Conservation (phyloP, 805 yeast genomes). For the Cyberlindnera bimundalis region DNA sequence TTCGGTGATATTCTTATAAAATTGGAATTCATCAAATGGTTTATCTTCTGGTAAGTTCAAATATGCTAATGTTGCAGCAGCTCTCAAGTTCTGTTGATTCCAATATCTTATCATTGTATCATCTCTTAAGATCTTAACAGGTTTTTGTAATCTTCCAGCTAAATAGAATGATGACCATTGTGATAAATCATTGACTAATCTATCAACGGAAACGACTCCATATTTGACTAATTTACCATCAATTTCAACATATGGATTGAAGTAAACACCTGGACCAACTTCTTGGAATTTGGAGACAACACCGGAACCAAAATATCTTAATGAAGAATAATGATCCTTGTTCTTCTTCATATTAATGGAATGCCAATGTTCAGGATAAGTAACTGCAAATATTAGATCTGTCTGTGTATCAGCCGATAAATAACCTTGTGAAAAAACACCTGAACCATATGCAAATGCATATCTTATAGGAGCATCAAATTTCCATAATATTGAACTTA, state of each 20-base stretch:
- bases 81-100: slow-evolving; percentile 72
- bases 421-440: slow-evolving; percentile 79
- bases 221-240: slow-evolving; percentile 67
- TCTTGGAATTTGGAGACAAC: slow-evolving; percentile 57
- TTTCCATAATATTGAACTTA: slow-evolving; percentile 47
- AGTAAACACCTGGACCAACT: slow-evolving; percentile 87
- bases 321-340: slow-evolving; percentile 74
- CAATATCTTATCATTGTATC: slow-evolving; percentile 59
- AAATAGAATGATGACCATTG: slow-evolving; percentile 84
- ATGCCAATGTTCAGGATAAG: slow-evolving; percentile 76
- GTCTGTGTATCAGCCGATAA: slow-evolving; percentile 58
- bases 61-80: slow-evolving; percentile 65
- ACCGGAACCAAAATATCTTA: slow-evolving; percentile 57
- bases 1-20: slow-evolving; percentile 74
- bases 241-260: slow-evolving; percentile 81
- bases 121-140: slow-evolving; percentile 72
- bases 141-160: slow-evolving; percentile 93
- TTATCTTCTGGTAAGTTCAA: slow-evolving; percentile 32
- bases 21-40: slow-evolving; percentile 53
- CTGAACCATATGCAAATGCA: slow-evolving; percentile 94
- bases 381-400: slow-evolving; percentile 81
- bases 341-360: slow-evolving; percentile 59
- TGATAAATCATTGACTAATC: slow-evolving; percentile 63
- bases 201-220: slow-evolving; percentile 72
- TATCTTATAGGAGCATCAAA: slow-evolving; percentile 72